Percentiles rank a stretch among this genome's conserved stretches.
Evolutionary conservation across 83 land plant genomes (phyloP).

Genomic region (Picea mariana): DNA sequence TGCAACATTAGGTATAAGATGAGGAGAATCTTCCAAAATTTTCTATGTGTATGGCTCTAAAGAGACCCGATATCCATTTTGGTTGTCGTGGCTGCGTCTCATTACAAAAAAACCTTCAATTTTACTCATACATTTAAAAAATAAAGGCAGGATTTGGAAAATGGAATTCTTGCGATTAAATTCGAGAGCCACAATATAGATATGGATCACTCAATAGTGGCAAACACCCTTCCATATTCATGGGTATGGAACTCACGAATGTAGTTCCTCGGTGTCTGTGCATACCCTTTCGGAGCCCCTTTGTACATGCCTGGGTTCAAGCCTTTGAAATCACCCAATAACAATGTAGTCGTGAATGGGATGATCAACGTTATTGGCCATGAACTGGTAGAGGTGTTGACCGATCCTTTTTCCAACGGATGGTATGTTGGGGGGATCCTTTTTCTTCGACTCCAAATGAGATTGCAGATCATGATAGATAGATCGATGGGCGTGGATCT

Average conservation of each 20-base stretch:
- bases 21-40: too few species aligned
- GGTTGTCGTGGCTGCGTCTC: too few species aligned
- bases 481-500: too few species aligned
- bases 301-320: conserved; percentile 26
- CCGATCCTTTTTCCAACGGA: conserved; percentile 78
- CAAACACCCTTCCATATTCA: conserved; percentile 84
- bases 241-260: conserved; percentile 81
- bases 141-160: too few species aligned
- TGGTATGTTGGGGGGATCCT: conserved; percentile 82
- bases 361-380: conserved; percentile 86
- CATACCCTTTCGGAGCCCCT: conserved; percentile 83
- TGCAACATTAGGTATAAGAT: too few species aligned
- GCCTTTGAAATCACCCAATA: conserved; percentile 65
- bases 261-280: conserved; percentile 75
- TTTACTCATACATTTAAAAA: conserved; percentile 19
- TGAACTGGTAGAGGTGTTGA: conserved; percentile 75
- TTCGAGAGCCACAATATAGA: too few species aligned
- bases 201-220: conserved; percentile 52
- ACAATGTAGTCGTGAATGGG: conserved; percentile 78
- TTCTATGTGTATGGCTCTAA: too few species aligned
- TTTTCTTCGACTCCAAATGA: conserved; percentile 60
- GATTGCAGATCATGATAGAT: conserved; percentile 51
- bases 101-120: too few species aligned
- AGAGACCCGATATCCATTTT: too few species aligned
- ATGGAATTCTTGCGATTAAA: too few species aligned